These are phyloP conservation scores for Beauveria scarabaeidicola DNA, from an alignment of 2,329 filamentous ascomycete genomes.

Conservation along the genomic window DNA sequence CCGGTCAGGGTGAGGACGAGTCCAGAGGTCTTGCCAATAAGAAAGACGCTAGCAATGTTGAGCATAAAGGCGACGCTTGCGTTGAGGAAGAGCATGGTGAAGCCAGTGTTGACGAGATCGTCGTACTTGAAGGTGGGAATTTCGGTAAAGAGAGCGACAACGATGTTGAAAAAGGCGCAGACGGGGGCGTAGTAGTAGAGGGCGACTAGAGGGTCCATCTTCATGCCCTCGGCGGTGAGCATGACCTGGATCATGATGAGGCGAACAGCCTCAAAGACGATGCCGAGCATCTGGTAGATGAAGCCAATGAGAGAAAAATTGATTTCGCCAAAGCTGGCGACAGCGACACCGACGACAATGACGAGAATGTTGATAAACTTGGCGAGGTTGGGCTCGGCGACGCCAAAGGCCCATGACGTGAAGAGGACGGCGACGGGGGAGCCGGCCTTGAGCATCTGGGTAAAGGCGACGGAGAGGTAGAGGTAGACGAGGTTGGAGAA, in stretches of 20 bases:
- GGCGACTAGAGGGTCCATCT: constrained; percentile 83
- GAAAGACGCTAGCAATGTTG: constrained; percentile 77
- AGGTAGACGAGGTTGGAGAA: constrained; percentile 61
- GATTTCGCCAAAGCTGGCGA: constrained; percentile 55
- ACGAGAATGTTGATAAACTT: constrained; percentile 41
- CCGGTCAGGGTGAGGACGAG: constrained; percentile 79
- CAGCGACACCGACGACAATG: constrained; percentile 43
- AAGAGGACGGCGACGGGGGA: constrained; percentile 60
- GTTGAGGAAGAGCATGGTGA: constrained; percentile 59
- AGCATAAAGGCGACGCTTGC: constrained; percentile 71
- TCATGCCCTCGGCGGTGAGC: constrained; percentile 65
- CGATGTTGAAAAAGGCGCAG: constrained; percentile 71
- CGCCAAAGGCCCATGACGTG: constrained; percentile 51
- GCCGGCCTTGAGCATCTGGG: constrained; percentile 63
- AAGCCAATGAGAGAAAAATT: constrained; percentile 59
- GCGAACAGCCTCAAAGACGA: constrained; percentile 71
- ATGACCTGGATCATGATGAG: constrained; percentile 81
- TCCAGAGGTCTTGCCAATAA: constrained; percentile 82
- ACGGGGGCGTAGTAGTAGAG: constrained; percentile 86
- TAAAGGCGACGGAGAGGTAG: constrained; percentile 59
- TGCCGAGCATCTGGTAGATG: constrained; percentile 63
- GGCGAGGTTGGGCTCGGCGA: constrained; percentile 37
- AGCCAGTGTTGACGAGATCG: constrained; percentile 58
- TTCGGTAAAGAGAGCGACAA: constrained; percentile 63
- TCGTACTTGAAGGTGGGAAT: constrained; percentile 54